phyloP scores from a whole-genome alignment of 2,329 filamentous ascomycete species.

The Cephalotrichum gorgonifer region DNA sequence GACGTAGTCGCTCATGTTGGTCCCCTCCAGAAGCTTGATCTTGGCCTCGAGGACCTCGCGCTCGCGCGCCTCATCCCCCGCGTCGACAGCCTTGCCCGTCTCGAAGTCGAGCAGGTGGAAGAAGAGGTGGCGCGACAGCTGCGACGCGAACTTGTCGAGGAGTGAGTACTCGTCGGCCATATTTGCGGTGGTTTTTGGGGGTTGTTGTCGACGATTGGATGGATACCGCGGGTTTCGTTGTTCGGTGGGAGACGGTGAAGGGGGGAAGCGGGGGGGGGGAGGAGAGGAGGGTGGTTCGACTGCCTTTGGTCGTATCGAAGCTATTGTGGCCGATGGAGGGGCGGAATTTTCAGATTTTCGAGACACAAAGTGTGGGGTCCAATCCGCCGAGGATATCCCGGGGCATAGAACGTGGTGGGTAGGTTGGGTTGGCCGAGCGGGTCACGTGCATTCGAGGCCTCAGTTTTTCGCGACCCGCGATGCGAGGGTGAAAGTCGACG shows the following conservation, averaged over 20 bases:
- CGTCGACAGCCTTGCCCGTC: slow-evolving; percentile 70
- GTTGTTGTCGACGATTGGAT: background rate
- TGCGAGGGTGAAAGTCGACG: background rate
- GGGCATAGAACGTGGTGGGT: background rate
- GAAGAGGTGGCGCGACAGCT: slow-evolving; percentile 92
- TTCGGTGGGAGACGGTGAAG: background rate
- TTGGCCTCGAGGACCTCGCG: slow-evolving; percentile 74
- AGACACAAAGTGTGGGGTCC: background rate
- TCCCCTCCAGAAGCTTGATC: slow-evolving; percentile 88
- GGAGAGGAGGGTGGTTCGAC: background rate
- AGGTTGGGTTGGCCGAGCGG: background rate
- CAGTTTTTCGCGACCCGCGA: background rate
- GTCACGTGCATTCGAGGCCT: background rate
- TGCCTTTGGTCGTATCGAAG: background rate
- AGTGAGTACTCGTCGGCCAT: slow-evolving; percentile 11
- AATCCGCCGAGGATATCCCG: background rate
- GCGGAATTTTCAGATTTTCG: slow-evolving; percentile 3
- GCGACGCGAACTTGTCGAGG: slow-evolving; percentile 61
- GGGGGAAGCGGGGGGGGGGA: background rate
- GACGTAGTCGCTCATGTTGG: slow-evolving; percentile 98
- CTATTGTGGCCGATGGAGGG: slow-evolving; percentile 2
- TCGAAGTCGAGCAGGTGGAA: slow-evolving; percentile 94
- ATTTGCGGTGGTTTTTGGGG: background rate
- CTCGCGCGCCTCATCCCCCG: slow-evolving; percentile 45
- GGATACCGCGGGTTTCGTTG: background rate